Conservation (phyloP, 208 protist species). For the Wallacemonas sp. region DNA sequence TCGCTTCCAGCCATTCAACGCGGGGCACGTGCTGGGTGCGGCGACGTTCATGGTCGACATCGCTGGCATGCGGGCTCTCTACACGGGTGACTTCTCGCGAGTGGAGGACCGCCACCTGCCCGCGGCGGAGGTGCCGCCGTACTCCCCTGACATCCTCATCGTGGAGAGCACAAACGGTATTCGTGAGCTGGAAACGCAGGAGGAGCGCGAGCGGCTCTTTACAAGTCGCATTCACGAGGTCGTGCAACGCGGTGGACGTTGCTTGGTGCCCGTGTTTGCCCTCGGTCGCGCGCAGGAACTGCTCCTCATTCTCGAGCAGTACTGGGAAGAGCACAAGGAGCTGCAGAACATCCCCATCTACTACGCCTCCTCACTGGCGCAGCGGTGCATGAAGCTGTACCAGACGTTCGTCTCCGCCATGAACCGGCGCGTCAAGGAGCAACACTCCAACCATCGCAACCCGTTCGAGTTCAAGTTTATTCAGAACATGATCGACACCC, state of each 20-base stretch:
- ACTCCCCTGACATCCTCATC: conserved; percentile 97
- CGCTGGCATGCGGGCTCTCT: conserved; percentile 95
- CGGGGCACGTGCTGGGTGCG: conserved; percentile 97
- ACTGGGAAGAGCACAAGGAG: conserved; percentile 96
- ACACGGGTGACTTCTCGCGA: conserved; percentile 99
- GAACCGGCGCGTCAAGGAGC: conserved; percentile 95
- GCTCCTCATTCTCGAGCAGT: conserved; percentile 98
- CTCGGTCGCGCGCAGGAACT: conserved; percentile 98
- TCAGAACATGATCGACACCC: conserved; percentile 85
- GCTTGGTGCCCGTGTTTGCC: conserved; percentile 98
- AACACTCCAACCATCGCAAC: conserved; percentile 93
- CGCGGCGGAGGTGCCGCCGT: conserved; percentile 94
- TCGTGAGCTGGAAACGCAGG: conserved; percentile 92
- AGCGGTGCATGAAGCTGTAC: conserved; percentile 98
- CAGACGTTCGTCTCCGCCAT: conserved; percentile 98
- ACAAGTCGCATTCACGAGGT: conserved; percentile 93
- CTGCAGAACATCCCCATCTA: conserved; percentile 98
- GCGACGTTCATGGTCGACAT: conserved; percentile 99
- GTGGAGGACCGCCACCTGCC: conserved; percentile 98
- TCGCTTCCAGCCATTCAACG: conserved; percentile 97
- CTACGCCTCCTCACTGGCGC: conserved; percentile 97
- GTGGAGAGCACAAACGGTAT: conserved; percentile 99
- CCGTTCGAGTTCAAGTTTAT: conserved; percentile 99
- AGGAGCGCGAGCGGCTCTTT: conserved; percentile 96
- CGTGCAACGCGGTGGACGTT: conserved; percentile 94